Evolutionary conservation across 2,329 filamentous ascomycete species (phyloP), one percentile per base, ranked within the genome.

Genomic region (Mollisia scopiformis): DNA sequence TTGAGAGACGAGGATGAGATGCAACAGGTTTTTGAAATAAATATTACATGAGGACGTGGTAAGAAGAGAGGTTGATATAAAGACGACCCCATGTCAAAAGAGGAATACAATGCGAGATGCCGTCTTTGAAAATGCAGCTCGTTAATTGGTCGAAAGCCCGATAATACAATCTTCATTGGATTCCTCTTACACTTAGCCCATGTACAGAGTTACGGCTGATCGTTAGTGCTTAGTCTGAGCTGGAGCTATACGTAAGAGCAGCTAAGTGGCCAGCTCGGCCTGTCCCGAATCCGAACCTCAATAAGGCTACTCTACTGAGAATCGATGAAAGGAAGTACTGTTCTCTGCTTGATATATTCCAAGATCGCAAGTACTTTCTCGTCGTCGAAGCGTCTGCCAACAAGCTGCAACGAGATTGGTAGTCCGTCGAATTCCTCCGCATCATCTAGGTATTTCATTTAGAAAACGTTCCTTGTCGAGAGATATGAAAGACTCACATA

Each of bases 351-450:
- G 31, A 68, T 50, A 51, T 65, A 63, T 46, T 64, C 62, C 33
- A 66, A 52, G 21, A 67, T 57, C 8, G 64, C 63, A 8, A 68
- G 41, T 13, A 72, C 54, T 56, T 75, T 75, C 67, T 75, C 75
- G 43, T 75, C 74, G 16, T 75, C 70, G 47, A 68, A 73, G 52
- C 73, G 61, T n/a, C 68, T 55, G 0, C 67, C 71, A 13, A 77
- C 71, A n/a, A 76, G 57, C 66, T 76, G 76, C 53, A 79, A 63
- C 31, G 73, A 72, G 16, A 78, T 71, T 6, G 77, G 77, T 57
- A 74, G 70, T 21, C 70, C 73, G 28, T 64, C 58, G 51, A 74
- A 78, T 30, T 69, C 71, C 28, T 72, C 64, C 1, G 67, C 61
- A 14, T 72, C 74, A 55, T 75, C 58, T 66, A 13, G n/a, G n/a